Evolutionary conservation across 2,329 filamentous ascomycete species (phyloP).

Genomic region (Tothia fuscella): DNA sequence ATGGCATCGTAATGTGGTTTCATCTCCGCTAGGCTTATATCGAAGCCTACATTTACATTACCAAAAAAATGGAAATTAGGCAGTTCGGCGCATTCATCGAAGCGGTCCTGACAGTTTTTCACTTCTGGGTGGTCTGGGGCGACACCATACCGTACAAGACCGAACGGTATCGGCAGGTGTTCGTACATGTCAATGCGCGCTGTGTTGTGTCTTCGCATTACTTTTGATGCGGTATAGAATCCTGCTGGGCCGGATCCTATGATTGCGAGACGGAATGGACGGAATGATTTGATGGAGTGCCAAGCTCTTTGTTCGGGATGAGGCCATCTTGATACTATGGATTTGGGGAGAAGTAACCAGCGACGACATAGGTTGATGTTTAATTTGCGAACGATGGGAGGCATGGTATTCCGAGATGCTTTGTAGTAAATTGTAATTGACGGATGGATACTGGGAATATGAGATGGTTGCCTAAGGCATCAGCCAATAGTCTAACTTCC

Average conservation of each 20-base stretch:
- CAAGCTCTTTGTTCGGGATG: too few relatives aligned
- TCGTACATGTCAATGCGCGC: constrained; percentile 92
- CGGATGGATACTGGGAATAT: too few relatives aligned
- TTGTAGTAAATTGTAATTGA: too few relatives aligned
- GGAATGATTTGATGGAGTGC: neutral
- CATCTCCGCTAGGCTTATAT: constrained; percentile 55
- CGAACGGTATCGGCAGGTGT: constrained; percentile 81
- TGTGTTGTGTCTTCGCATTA: constrained; percentile 59
- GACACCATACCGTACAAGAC: constrained; percentile 84
- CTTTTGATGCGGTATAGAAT: constrained; percentile 83
- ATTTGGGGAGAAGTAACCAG: too few relatives aligned
- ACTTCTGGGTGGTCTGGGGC: constrained; percentile 98
- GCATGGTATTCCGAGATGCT: too few relatives aligned
- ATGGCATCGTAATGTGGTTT: constrained; percentile 83
- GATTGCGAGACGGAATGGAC: constrained; percentile 67
- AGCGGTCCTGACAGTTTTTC: constrained; percentile 95
- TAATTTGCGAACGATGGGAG: too few relatives aligned
- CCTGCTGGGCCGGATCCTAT: constrained; percentile 91
- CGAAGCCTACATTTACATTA: constrained; percentile 67
- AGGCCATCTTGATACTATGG: too few relatives aligned
- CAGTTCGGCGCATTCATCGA: constrained; percentile 73
- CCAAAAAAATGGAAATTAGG: constrained; percentile 82
- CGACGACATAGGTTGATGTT: too few relatives aligned
- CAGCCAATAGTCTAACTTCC: too few relatives aligned
- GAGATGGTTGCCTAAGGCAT: too few relatives aligned